Conservation (phyloP, 2,329 filamentous ascomycete genomes). For the Sarocladiaceae sp. region DNA sequence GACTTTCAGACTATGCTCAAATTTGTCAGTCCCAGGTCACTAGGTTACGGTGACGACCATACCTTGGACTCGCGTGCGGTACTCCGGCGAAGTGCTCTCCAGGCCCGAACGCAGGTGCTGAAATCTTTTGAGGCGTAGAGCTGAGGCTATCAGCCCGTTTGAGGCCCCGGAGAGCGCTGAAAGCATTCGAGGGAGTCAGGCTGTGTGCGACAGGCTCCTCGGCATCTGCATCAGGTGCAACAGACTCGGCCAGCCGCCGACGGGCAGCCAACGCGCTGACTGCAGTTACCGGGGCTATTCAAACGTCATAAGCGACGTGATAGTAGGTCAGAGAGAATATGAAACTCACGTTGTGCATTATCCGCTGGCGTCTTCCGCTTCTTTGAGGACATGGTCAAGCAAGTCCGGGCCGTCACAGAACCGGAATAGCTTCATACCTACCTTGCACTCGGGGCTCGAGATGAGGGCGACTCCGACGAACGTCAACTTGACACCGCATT, state of each 20-base stretch:
- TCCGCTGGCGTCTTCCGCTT: constrained; percentile 10
- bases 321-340: background rate
- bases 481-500: too few relatives aligned
- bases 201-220: constrained; percentile 5
- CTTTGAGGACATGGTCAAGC: constrained; percentile 11
- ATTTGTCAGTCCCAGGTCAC: too few relatives aligned
- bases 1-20: background rate
- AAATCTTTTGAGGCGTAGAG: background rate
- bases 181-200: constrained; percentile 12
- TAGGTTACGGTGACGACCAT: too few relatives aligned
- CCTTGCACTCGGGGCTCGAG: too few relatives aligned
- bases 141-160: constrained; percentile 9
- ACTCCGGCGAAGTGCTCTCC: too few relatives aligned
- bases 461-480: too few relatives aligned
- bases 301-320: constrained; percentile 23
- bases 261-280: constrained; percentile 31
- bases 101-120: background rate
- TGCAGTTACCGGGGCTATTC: constrained; percentile 24
- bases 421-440: too few relatives aligned
- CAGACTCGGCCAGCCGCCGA: constrained; percentile 19
- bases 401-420: background rate
- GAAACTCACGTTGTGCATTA: background rate
- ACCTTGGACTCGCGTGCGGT: too few relatives aligned
- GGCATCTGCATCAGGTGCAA: background rate
- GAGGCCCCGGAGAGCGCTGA: constrained; percentile 11